Evolutionary conservation across 805 yeast genomes (phyloP).

Genomic region (Saturnispora halmiae): DNA sequence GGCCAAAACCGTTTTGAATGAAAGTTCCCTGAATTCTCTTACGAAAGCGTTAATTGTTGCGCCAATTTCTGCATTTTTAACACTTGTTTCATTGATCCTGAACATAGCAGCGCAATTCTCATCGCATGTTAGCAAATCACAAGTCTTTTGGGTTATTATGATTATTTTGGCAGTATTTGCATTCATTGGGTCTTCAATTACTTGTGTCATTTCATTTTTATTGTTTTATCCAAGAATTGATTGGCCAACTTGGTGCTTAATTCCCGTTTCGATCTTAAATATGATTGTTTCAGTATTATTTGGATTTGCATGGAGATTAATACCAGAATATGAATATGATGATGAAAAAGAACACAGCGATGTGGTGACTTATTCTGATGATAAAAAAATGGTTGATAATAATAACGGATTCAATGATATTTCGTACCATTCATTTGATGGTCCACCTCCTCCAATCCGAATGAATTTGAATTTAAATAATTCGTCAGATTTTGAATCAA

Average conservation of each 20-base stretch:
- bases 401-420: too few relatives aligned
- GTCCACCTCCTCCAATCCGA: not conserved
- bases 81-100: constrained; percentile 36
- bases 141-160: constrained; percentile 32
- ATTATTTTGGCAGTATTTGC: constrained; percentile 39
- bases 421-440: too few relatives aligned
- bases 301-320: constrained; percentile 29
- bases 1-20: constrained; percentile 39
- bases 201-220: constrained; percentile 46
- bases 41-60: constrained; percentile 47
- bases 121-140: constrained; percentile 10
- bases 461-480: not conserved
- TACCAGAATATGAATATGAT: constrained; percentile 10
- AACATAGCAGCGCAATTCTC: constrained; percentile 24
- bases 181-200: constrained; percentile 45
- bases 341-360: not conserved
- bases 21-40: constrained; percentile 39
- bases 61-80: constrained; percentile 61
- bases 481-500: constrained; percentile 5
- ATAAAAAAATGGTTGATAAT: too few relatives aligned
- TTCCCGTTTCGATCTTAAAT: constrained; percentile 55
- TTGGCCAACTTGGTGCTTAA: constrained; percentile 68
- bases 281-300: constrained; percentile 44
- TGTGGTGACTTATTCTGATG: not conserved
- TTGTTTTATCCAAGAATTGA: constrained; percentile 54